Percentiles rank a stretch among this genome's conserved stretches.
Conservation (phyloP, 805 yeast genomes). For the Saturnispora dispora region DNA sequence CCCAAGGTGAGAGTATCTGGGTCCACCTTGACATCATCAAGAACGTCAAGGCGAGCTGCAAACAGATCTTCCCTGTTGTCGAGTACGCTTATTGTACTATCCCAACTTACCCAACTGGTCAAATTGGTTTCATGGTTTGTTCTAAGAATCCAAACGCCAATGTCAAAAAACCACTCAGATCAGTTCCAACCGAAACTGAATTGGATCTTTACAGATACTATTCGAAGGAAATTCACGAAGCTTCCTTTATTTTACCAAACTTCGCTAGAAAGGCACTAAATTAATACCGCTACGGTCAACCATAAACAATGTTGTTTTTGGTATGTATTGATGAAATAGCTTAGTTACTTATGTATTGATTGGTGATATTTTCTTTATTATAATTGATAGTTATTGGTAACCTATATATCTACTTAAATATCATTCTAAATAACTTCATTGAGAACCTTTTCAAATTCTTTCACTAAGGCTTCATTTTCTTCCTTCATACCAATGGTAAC, state of each 20-base stretch:
- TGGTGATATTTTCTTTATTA: too few relatives aligned
- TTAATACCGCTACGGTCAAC: background rate
- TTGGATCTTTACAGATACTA: constrained; percentile 66
- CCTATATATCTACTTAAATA: background rate
- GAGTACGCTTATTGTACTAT: constrained; percentile 87
- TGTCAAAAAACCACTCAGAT: constrained; percentile 62
- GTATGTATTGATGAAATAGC: too few relatives aligned
- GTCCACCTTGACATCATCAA: constrained; percentile 78
- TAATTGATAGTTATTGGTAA: background rate
- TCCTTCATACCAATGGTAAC: constrained; percentile 76
- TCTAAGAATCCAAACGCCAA: constrained; percentile 60
- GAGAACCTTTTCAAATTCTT: constrained; percentile 22
- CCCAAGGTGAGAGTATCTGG: constrained; percentile 96
- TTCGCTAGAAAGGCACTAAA: constrained; percentile 55
- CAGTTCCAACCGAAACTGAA: constrained; percentile 53
- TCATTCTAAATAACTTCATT: constrained; percentile 6
- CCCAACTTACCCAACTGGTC: constrained; percentile 97
- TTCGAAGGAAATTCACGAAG: constrained; percentile 73
- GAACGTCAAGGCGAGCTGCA: constrained; percentile 73
- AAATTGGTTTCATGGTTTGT: constrained; percentile 97
- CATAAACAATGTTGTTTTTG: too few relatives aligned
- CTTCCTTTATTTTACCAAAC: constrained; percentile 85
- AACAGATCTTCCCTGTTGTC: constrained; percentile 80
- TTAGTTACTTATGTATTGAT: background rate
- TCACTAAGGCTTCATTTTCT: constrained; percentile 56